Evolutionary conservation across 2,329 filamentous ascomycete genomes (phyloP), one percentile per base, ranked within the genome.

Genomic region (Epichloe gansuensis): DNA sequence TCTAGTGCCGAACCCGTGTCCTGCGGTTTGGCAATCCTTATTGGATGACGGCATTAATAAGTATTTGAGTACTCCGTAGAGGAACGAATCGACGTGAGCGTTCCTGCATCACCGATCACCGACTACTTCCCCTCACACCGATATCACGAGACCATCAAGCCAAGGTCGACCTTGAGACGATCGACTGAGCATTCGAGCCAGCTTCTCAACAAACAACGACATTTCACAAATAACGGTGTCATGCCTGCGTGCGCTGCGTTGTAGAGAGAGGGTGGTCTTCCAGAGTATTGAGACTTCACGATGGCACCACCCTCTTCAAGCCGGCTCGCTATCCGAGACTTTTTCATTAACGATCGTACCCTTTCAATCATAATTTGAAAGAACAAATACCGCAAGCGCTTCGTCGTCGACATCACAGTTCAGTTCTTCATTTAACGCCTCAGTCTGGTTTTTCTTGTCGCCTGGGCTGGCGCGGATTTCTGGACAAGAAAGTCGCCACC

Each of bases 251-350:
- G 63, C 68, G 69, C 69, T 74, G 70, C 69, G 55, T 73, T 73
- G 58, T 79, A 76, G 72, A 76, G 74, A 74, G 74, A 77, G 74
- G 75, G 67, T 64, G 63, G 69, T 64, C 34, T 38, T 44, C 56
- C 57, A 58, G 51, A 68, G 64, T 50, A 52, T 48, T 52, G 67
- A 66, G 64, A 63, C 61, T 68, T 72, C 69, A 68, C 70, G 65
- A 80, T 79, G 77, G 76, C 70, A 74, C 73, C 74, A 75, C 74
- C 74, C 73, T 77, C 74, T 64, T 65, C 66, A 69, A 69, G 64
- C 61, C 63, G 59, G 63, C 64, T 66, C 60, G 63, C 64, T 25
- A 43, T 15, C 38, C 53, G 50, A 50, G 46, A 43, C 36, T 44
- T 43, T 13, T 11, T 25, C 3, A 36, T 36, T 27, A n/a, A 35